Conservation (phyloP, 192 early-diverging fungal genomes). For the Coemansia sp. region DNA sequence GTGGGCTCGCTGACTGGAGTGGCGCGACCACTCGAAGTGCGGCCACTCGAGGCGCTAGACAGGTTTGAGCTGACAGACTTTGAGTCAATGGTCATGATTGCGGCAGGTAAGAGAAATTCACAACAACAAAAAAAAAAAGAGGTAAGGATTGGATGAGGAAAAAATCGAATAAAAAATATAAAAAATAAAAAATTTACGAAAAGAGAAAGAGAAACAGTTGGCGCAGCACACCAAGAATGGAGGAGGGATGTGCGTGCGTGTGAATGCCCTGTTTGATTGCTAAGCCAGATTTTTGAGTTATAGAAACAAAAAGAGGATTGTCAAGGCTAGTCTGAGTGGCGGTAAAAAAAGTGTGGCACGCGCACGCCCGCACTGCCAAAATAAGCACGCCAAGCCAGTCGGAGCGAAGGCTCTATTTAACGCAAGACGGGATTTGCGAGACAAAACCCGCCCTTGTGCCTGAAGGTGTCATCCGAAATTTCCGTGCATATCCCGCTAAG, state of each 20-base stretch:
- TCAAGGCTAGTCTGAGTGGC: neutral
- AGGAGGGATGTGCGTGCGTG: neutral
- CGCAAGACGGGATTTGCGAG: neutral
- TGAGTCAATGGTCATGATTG: slow-evolving; percentile 45
- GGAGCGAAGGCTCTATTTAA: neutral
- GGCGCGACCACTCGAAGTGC: slow-evolving; percentile 12
- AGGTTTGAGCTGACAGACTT: slow-evolving; percentile 37
- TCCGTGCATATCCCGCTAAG: neutral
- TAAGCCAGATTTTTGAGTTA: neutral
- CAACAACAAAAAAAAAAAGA: neutral
- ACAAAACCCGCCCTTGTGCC: neutral
- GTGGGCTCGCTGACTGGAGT: slow-evolving; percentile 33
- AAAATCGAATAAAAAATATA: neutral
- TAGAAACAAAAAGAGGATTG: neutral
- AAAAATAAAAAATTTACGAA: slow-evolving; percentile 10
- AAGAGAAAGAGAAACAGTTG: neutral
- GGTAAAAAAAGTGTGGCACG: neutral
- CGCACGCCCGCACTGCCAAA: neutral
- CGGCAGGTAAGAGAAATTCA: neutral
- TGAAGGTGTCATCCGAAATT: neutral
- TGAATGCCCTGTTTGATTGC: neutral
- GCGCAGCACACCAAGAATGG: slow-evolving; percentile 1
- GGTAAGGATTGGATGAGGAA: neutral
- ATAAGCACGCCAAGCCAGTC: neutral
- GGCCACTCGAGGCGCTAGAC: slow-evolving; percentile 21